Percentiles rank a stretch among this genome's conserved stretches.
Conservation (phyloP, 495 filamentous ascomycete genomes). For the Articulospora tetracladia region DNA sequence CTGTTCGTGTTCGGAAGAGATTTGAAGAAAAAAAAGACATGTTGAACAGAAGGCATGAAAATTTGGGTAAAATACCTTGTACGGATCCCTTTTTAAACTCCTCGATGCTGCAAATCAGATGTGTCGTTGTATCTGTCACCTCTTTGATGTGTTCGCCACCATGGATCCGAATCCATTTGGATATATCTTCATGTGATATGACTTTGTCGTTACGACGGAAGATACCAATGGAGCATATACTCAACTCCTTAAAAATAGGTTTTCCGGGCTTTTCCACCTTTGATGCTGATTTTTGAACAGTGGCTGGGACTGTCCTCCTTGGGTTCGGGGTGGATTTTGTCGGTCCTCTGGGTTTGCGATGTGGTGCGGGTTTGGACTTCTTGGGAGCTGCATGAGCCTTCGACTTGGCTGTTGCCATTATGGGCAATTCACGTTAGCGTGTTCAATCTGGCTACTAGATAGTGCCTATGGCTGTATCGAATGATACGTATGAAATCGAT, state of each 20-base stretch:
- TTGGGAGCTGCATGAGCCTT: too few species aligned
- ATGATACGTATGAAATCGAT: too few species aligned
- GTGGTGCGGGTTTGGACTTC: too few species aligned
- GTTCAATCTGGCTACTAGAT: too few species aligned
- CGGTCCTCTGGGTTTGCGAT: not conserved
- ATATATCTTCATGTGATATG: slow-evolving; percentile 37
- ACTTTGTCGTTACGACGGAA: slow-evolving; percentile 10
- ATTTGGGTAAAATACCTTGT: slow-evolving; percentile 43
- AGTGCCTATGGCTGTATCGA: too few species aligned
- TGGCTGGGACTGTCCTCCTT: not conserved
- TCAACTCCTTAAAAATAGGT: slow-evolving; percentile 13
- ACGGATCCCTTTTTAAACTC: slow-evolving; percentile 38
- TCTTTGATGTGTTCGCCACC: slow-evolving; percentile 43
- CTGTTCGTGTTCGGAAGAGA: not conserved
- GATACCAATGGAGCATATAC: slow-evolving; percentile 11
- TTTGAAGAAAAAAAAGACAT: not conserved
- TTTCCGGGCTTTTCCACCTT: slow-evolving; percentile 7
- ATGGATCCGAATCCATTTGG: slow-evolving; percentile 49
- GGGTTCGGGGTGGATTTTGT: not conserved
- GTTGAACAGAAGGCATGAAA: not conserved
- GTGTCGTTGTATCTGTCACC: slow-evolving; percentile 46
- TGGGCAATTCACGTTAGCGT: too few species aligned
- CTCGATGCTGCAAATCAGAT: slow-evolving; percentile 53
- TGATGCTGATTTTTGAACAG: not conserved
- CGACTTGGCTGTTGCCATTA: too few species aligned